Conservation (phyloP, 345 rosid species). For the Ceriops decandra region DNA sequence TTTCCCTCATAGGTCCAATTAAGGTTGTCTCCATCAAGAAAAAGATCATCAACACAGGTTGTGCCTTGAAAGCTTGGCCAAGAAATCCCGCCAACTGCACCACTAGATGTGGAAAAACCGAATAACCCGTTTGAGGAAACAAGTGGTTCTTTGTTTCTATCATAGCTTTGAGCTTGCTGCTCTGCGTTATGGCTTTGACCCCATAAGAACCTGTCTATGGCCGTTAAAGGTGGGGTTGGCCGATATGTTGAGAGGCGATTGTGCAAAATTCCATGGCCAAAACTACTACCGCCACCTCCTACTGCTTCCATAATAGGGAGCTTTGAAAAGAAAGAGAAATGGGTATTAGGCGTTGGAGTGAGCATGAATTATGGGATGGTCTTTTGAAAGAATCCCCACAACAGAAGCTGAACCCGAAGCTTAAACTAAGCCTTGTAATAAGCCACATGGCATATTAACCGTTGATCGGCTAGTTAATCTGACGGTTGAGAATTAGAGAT, state of each 20-base stretch:
- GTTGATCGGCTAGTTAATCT: slow-evolving; percentile 36
- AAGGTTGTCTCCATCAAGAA: slow-evolving; percentile 18
- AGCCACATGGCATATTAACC: slow-evolving; percentile 30
- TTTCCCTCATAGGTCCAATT: slow-evolving; percentile 27
- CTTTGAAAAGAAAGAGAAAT: slow-evolving; percentile 17
- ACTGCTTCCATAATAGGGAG: slow-evolving; percentile 36
- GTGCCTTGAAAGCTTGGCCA: slow-evolving; percentile 34
- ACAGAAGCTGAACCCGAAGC: slow-evolving; percentile 32
- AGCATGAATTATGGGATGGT: slow-evolving; percentile 22
- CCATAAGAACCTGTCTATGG: slow-evolving; percentile 71
- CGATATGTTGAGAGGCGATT: slow-evolving; percentile 20
- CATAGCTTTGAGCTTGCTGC: slow-evolving; percentile 23
- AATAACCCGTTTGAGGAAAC: slow-evolving; percentile 18
- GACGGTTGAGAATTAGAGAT: slow-evolving; percentile 32
- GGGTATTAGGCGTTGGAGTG: slow-evolving; percentile 13
- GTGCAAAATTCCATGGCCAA: slow-evolving; percentile 21
- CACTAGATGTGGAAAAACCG: slow-evolving; percentile 18
- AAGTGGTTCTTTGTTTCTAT: slow-evolving; percentile 19
- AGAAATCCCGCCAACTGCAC: slow-evolving; percentile 18
- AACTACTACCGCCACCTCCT: slow-evolving; percentile 9
- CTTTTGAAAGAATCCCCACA: slow-evolving; percentile 8
- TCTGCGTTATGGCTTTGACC: slow-evolving; percentile 36
- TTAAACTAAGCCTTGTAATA: slow-evolving; percentile 33
- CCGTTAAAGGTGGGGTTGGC: slow-evolving; percentile 62
- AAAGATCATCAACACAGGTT: slow-evolving; percentile 31